Percentiles rank a stretch among this genome's conserved stretches.
phyloP scores from a whole-genome alignment of 371 early-diverging fungal genomes.

The Apophysomyces variabilis region DNA sequence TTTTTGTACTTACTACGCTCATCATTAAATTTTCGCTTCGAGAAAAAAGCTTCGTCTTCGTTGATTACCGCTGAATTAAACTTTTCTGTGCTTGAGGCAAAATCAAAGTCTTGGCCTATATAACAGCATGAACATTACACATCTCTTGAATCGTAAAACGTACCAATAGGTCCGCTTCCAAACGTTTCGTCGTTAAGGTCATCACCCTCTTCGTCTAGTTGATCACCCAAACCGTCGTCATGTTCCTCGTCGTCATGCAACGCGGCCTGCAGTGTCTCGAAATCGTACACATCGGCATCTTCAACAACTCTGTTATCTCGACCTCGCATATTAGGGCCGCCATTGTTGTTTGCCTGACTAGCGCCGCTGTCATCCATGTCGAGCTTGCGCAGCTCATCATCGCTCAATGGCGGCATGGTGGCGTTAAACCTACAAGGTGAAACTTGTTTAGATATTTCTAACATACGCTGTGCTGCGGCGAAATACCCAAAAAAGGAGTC shows the following conservation, averaged over 20 bases:
- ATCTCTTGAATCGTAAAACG: conserved; percentile 17
- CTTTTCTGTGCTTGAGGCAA: conserved; percentile 63
- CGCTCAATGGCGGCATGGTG: conserved; percentile 59
- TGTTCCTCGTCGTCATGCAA: conserved; percentile 47
- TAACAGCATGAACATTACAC: conserved; percentile 16
- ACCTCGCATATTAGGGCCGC: conserved; percentile 15
- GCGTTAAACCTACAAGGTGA: conserved; percentile 53
- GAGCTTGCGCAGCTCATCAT: conserved; percentile 47
- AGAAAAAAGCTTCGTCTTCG: conserved; percentile 61
- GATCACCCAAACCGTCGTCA: conserved; percentile 54
- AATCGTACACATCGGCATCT: conserved; percentile 51
- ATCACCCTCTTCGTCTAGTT: conserved; percentile 78
- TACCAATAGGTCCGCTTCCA: conserved; percentile 66
- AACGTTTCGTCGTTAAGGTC: conserved; percentile 88
- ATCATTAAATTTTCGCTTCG: conserved; percentile 29
- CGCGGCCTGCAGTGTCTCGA: conserved; percentile 41
- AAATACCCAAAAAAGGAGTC: conserved; percentile 58
- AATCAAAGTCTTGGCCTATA: conserved; percentile 75
- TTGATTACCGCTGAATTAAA: conserved; percentile 54
- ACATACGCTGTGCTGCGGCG: background rate
- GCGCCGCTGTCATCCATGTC: conserved; percentile 34
- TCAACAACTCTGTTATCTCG: conserved; percentile 26
- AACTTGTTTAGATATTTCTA: conserved; percentile 1
- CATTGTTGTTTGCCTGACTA: conserved; percentile 18
- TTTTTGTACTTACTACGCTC: background rate